Evolutionary conservation across 768 basidiomycete species (phyloP), one percentile per base, ranked within the genome.

Genomic region (Psilocybe tampanensis): DNA sequence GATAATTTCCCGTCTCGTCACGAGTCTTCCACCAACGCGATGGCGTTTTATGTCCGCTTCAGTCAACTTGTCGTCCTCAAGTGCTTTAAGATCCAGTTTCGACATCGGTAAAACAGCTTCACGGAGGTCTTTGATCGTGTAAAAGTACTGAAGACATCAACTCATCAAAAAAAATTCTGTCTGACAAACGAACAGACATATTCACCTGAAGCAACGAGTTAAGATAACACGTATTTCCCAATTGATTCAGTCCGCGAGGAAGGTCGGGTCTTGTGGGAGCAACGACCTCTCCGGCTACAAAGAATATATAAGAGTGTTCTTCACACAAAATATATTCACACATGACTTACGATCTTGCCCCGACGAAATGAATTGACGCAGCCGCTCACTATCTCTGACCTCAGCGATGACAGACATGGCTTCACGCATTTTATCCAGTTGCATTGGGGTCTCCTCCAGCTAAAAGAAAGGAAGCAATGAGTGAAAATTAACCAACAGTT

Each of bases 91-190:
- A 47, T 81, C 82, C 36, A 79, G 67, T 55, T 82, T 79, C 22
- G 80, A 80, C 75, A 87, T 78, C 18, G 80, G 83, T 26, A 74
- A 75, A 8, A 96, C 85, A 6, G 90, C 86, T 18, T 88, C 86
- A 29, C 95, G 83, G 23, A 97, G 82, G 33, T 95, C 92, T 66
- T 85, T 90, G 71, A 97, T 94, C n/a, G 94, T 96, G 70, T 94
- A 96, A 69, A 97, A 95, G 70, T 96, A 97, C 89, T 96, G 68
- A 9, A 49, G 47, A 55, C n/a, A n/a, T n/a, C n/a, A n/a, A n/a
- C n/a, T n/a, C n/a, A n/a, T n/a, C n/a, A n/a, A n/a, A n/a, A n/a
- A n/a, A 17, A 29, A 43, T 47, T 58, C 8, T 47, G 21, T 44
- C 17, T 44, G 18, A 39, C 21, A n/a, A 29, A 22, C 19, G 49